Percentiles rank a stretch among this genome's conserved stretches.
Conservation (phyloP, 148 eudicot species). For the Chenopodium quinoa region DNA sequence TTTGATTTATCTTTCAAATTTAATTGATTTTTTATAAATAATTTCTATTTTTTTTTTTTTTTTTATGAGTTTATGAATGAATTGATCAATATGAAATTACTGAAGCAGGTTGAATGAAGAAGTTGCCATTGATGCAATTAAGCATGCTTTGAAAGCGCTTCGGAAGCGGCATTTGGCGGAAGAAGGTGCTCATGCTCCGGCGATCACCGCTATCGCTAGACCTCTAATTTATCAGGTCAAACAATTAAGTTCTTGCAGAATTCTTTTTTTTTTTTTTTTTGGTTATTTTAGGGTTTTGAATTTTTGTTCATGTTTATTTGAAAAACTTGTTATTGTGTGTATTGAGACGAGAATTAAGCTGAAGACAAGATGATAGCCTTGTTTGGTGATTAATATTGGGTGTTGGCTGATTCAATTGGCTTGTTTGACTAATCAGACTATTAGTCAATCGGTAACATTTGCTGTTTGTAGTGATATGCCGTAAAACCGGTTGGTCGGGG, state of each 20-base stretch:
- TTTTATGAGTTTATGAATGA: not conserved
- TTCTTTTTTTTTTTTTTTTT: not conserved
- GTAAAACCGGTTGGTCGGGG: not conserved
- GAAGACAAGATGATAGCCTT: not conserved
- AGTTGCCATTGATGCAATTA: slow-evolving; percentile 57
- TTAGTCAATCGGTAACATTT: not conserved
- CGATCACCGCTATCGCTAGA: slow-evolving; percentile 61
- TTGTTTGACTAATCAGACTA: not conserved
- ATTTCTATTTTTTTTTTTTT: not conserved
- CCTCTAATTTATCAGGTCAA: slow-evolving; percentile 73
- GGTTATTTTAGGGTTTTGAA: slow-evolving; percentile 25
- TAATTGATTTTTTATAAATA: not conserved
- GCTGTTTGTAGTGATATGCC: not conserved
- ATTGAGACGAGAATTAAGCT: not conserved
- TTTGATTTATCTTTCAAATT: not conserved
- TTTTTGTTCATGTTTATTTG: not conserved
- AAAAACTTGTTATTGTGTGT: not conserved
- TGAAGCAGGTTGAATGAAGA: slow-evolving; percentile 54
- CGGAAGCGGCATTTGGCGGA: slow-evolving; percentile 78
- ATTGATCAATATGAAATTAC: not conserved
- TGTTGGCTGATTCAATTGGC: not conserved
- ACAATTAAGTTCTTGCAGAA: not conserved
- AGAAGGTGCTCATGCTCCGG: slow-evolving; percentile 85
- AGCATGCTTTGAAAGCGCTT: slow-evolving; percentile 72
- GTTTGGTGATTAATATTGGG: not conserved